Percentiles rank a stretch among this genome's conserved stretches.
These are phyloP conservation scores for Nicotiana paniculata DNA, from an alignment of 257 asterid species.

Conservation along the genomic window DNA sequence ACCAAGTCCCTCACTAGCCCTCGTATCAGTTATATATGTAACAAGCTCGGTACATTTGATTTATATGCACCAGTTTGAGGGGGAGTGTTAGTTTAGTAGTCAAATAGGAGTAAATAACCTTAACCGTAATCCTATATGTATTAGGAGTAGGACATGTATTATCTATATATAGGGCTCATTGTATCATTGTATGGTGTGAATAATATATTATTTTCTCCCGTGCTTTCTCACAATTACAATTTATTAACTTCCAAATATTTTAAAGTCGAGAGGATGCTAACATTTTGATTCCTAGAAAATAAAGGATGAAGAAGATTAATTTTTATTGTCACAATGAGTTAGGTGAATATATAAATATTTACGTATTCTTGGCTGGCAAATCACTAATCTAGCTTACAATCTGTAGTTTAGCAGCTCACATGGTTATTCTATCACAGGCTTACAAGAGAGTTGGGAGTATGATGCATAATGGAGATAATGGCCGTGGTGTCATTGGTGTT, in stretches of 20 bases:
- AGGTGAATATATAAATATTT: background rate
- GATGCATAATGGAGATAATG: constrained; percentile 69
- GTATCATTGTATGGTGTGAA: too few species aligned
- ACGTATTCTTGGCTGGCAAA: constrained; percentile 1
- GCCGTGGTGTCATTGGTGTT: constrained; percentile 81
- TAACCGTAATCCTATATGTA: too few species aligned
- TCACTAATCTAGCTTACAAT: constrained; percentile 9
- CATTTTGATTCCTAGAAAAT: background rate
- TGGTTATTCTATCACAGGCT: constrained; percentile 35
- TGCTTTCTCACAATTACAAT: too few species aligned
- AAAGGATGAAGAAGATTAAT: background rate
- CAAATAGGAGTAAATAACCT: too few species aligned
- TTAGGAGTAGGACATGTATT: too few species aligned
- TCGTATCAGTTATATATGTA: too few species aligned
- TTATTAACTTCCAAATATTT: background rate
- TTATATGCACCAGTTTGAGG: too few species aligned
- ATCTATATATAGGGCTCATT: too few species aligned
- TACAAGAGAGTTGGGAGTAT: constrained; percentile 86
- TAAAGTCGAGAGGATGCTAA: background rate
- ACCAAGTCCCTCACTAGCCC: too few species aligned
- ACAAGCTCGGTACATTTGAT: too few species aligned
- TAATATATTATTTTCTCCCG: too few species aligned
- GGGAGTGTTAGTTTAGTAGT: too few species aligned
- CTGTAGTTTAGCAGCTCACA: background rate
- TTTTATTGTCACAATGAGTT: background rate